Evolutionary conservation across 2,329 filamentous ascomycete genomes (phyloP).

Genomic region (Alternaria brassicae): DNA sequence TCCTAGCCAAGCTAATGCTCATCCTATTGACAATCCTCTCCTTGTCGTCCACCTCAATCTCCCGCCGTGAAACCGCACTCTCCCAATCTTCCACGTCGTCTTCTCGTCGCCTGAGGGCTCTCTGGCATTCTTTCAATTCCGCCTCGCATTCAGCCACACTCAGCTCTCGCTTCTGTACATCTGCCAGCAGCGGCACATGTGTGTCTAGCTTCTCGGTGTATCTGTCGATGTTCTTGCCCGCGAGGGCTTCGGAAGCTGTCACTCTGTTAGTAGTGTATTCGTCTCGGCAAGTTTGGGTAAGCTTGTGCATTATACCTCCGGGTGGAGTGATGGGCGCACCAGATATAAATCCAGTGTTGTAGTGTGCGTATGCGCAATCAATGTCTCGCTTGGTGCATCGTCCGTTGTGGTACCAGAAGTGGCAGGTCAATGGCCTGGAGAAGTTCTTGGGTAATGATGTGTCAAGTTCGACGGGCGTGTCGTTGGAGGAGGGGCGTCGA

Average conservation of each 20-base stretch:
- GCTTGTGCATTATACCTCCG: neutral
- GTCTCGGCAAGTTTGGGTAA: neutral
- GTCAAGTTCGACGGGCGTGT: neutral
- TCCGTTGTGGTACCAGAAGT: slow-evolving; percentile 19
- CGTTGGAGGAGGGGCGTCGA: neutral
- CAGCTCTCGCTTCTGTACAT: neutral
- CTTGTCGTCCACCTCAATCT: neutral
- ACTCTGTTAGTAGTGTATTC: neutral
- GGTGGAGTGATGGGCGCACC: neutral
- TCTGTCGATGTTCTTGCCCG: neutral
- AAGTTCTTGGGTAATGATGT: slow-evolving; percentile 15
- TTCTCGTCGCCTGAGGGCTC: neutral
- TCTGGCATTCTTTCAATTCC: neutral
- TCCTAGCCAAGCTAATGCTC: neutral
- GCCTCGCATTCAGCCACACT: neutral
- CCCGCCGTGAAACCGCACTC: neutral
- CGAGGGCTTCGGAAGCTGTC: neutral
- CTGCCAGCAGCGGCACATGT: no score
- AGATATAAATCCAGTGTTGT: neutral
- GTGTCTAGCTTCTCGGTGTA: neutral
- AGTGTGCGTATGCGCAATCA: slow-evolving; percentile 14
- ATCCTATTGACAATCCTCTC: neutral
- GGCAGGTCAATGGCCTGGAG: slow-evolving; percentile 11
- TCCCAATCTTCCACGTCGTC: neutral
- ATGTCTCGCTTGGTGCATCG: slow-evolving; percentile 11